These are phyloP conservation scores for Fomes fomentarius DNA, from an alignment of 1,284 basidiomycete species.

Conservation along the genomic window DNA sequence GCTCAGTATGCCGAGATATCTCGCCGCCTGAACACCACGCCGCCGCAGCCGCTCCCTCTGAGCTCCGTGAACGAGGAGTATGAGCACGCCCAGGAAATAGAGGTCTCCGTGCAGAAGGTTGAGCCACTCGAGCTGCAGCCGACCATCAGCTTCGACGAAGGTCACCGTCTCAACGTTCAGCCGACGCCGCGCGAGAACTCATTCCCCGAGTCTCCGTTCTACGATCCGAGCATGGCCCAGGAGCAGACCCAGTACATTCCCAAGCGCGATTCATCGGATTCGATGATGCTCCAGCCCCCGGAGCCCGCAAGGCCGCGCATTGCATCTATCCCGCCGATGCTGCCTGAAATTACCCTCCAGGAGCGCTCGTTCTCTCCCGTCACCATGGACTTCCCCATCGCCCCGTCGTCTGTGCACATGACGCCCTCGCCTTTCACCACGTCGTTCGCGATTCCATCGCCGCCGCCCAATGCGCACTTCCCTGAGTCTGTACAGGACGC, in stretches of 20 bases:
- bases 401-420: constrained; percentile 20
- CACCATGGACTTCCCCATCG: constrained; percentile 38
- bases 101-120: constrained; percentile 8
- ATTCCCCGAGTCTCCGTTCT: constrained; percentile 28
- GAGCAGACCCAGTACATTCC: constrained; percentile 30
- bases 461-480: constrained; percentile 29
- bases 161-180: constrained; percentile 12
- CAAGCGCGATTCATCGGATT: constrained; percentile 36
- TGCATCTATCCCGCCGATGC: constrained; percentile 51
- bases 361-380: constrained; percentile 40
- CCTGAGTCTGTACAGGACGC: constrained; percentile 19
- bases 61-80: constrained; percentile 34
- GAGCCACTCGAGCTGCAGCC: constrained; percentile 21
- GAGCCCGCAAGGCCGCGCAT: constrained; percentile 46
- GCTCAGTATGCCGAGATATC: constrained; percentile 74
- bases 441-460: constrained; percentile 29
- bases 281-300: constrained; percentile 46
- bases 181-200: constrained; percentile 18
- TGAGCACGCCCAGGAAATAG: constrained; percentile 16
- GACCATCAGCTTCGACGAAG: constrained; percentile 14
- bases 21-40: constrained; percentile 48
- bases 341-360: constrained; percentile 51
- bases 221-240: constrained; percentile 28
- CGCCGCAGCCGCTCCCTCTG: constrained; percentile 42
- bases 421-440: constrained; percentile 32